Conservation (phyloP, 1,284 basidiomycete genomes). For the Ustilago vetiveriae region DNA sequence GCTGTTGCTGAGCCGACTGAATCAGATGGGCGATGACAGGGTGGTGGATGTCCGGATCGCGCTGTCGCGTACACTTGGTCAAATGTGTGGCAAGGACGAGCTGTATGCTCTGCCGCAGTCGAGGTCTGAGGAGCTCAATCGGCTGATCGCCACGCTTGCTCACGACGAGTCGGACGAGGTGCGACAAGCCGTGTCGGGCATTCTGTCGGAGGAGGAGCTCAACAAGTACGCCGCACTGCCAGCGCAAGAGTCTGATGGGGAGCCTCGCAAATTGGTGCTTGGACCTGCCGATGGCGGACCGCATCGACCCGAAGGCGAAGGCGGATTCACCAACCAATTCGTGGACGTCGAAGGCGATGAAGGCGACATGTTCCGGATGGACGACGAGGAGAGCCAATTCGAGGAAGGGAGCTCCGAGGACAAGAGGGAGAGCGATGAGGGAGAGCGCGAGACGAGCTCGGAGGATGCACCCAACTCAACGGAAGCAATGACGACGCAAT, state of each 20-base stretch:
- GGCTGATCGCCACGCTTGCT: conserved; percentile 50
- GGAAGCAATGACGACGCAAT: conserved; percentile 5
- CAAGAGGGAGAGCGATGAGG: neutral
- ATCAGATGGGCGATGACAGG: conserved; percentile 74
- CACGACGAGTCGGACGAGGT: conserved; percentile 58
- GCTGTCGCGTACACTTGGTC: conserved; percentile 76
- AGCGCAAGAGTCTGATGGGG: neutral
- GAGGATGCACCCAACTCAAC: conserved; percentile 7
- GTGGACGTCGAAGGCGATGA: conserved; percentile 29
- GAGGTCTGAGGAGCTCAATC: conserved; percentile 41
- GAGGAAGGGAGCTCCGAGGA: neutral
- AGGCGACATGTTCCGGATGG: conserved; percentile 41
- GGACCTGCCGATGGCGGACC: conserved; percentile 61
- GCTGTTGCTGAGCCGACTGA: conserved; percentile 74
- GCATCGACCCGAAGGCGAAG: conserved; percentile 38
- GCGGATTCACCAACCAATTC: conserved; percentile 28
- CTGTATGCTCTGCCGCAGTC: conserved; percentile 61
- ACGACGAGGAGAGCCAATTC: conserved; percentile 32
- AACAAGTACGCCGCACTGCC: neutral
- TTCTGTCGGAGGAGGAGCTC: conserved; percentile 38
- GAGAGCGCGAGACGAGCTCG: neutral
- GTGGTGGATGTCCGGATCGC: conserved; percentile 88
- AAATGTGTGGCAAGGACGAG: conserved; percentile 68
- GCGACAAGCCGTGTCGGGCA: conserved; percentile 35
- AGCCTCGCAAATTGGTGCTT: conserved; percentile 47